Evolutionary conservation across 2,329 filamentous ascomycete species (phyloP), one percentile per base, ranked within the genome.

Genomic region (Lecanicillium sp.): DNA sequence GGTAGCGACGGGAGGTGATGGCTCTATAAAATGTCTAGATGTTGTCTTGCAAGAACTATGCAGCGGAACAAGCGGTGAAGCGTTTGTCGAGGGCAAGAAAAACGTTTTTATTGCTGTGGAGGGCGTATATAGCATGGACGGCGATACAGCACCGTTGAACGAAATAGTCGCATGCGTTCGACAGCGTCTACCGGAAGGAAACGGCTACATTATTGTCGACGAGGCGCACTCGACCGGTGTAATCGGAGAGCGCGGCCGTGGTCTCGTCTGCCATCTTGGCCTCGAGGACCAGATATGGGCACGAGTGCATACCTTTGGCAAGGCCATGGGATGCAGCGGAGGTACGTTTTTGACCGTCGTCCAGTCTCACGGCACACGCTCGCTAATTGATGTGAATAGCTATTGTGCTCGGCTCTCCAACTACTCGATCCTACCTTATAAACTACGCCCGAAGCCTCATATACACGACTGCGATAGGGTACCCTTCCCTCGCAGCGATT

Each of bases 81-180:
- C 38, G 33, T 37, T 75, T 1, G 32, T 32, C 1, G 37, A 45
- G 0, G 71, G 73, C 0, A 42, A 51, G 2, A 53, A 52, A 0
- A 79, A 75, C 45, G 67, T 86, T 3, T 83, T 87, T 46, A 56
- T 87, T n/a, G 76, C 75, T 0, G 67, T 85, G 0, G 83, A 87
- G 48, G 75, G 72, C 0, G 65, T 87, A 1, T 90, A 92, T 56
- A 88, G 83, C 54, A 92, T 92, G 85, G 85, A 90, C 38, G 85
- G 85, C 0, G 83, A 89, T 47, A 60, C 85, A 14, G 75, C 75
- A 0, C 81, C 80, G 0, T 60, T 92, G 9, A 50, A 52, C 9
- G 68, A 77, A 5, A 73, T 89, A 14, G 67, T 83, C 2, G 56
- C 67, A 0, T 62, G 73, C 4, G 70, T 83, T 0, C 69, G 82